Evolutionary conservation across 2,329 filamentous ascomycete genomes (phyloP).

Genomic region (Fusarium irregulare): DNA sequence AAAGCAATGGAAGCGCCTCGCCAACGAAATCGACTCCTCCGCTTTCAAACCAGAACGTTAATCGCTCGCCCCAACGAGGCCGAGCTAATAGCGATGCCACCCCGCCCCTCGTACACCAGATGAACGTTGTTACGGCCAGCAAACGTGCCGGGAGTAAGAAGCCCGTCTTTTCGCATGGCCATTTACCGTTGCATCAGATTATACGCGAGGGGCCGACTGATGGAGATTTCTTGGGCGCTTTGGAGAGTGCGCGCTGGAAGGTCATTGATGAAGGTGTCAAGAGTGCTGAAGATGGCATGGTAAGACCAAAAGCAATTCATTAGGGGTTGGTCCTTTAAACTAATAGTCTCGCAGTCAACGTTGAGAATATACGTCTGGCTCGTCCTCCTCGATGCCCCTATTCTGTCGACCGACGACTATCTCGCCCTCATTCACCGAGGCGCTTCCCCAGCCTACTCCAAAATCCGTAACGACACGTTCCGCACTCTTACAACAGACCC

Average conservation of each 20-base stretch:
- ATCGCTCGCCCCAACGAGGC: slow-evolving; percentile 64
- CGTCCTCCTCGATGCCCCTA: slow-evolving; percentile 87
- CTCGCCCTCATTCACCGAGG: slow-evolving; percentile 91
- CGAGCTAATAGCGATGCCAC: slow-evolving; percentile 81
- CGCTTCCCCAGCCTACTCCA: slow-evolving; percentile 92
- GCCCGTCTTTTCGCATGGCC: slow-evolving; percentile 62
- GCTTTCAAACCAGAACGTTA: slow-evolving; percentile 32
- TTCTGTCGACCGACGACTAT: slow-evolving; percentile 88
- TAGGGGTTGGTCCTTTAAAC: not conserved
- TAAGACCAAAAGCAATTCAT: slow-evolving; percentile 52
- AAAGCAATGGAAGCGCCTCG: slow-evolving; percentile 42
- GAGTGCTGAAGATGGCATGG: slow-evolving; percentile 84
- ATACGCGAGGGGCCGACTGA: slow-evolving; percentile 83
- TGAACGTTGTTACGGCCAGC: slow-evolving; percentile 51
- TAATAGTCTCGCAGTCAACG: slow-evolving; percentile 72
- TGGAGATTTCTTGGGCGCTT: slow-evolving; percentile 72
- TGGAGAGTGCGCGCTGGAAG: slow-evolving; percentile 78
- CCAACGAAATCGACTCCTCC: slow-evolving; percentile 45
- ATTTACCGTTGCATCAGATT: slow-evolving; percentile 76
- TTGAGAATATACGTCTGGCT: slow-evolving; percentile 97
- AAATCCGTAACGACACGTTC: slow-evolving; percentile 98
- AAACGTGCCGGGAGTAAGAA: slow-evolving; percentile 56
- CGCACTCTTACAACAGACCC: slow-evolving; percentile 95
- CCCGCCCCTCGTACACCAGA: slow-evolving; percentile 52
- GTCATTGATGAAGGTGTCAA: slow-evolving; percentile 81